phyloP scores from a whole-genome alignment of 108 stramenopile genomes.

The Nannochloropsis salina region DNA sequence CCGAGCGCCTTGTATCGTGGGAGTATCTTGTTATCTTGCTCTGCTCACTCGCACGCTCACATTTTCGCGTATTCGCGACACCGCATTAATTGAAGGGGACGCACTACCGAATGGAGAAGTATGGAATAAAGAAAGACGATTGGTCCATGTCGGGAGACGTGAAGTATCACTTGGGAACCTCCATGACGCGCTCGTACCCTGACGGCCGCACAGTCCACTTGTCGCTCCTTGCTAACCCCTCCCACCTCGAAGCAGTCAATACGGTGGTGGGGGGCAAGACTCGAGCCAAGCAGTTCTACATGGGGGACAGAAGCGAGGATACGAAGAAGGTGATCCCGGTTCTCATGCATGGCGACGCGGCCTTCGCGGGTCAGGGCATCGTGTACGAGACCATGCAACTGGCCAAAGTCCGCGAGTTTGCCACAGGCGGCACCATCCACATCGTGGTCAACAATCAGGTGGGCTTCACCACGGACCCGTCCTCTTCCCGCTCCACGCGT shows the following conservation, averaged over 20 bases:
- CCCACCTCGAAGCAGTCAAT: constrained; percentile 96
- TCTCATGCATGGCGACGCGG: constrained; percentile 97
- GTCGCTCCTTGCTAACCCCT: constrained; percentile 94
- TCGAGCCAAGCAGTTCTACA: constrained; percentile 96
- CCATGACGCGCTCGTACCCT: constrained; percentile 95
- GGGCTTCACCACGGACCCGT: constrained; percentile 96
- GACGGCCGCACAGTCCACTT: constrained; percentile 88
- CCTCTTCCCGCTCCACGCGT: constrained; percentile 83
- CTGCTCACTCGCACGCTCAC: not conserved
- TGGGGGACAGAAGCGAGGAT: constrained; percentile 74
- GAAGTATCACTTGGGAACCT: constrained; percentile 98
- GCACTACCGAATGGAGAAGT: constrained; percentile 72
- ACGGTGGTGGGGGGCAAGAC: constrained; percentile 92
- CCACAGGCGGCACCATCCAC: constrained; percentile 96
- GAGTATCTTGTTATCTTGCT: not conserved
- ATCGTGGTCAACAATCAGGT: constrained; percentile 99
- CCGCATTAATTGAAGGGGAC: constrained; percentile 59
- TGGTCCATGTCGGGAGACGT: constrained; percentile 91
- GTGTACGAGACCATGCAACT: constrained; percentile 99
- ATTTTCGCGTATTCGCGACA: not conserved
- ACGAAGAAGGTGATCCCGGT: constrained; percentile 79
- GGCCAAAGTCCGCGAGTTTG: constrained; percentile 73
- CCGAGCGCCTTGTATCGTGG: not conserved
- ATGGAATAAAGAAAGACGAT: constrained; percentile 63
- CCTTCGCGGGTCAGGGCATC: constrained; percentile 91